Conservation (phyloP, 78 protist genomes). For the Emiliania huxleyi region DNA sequence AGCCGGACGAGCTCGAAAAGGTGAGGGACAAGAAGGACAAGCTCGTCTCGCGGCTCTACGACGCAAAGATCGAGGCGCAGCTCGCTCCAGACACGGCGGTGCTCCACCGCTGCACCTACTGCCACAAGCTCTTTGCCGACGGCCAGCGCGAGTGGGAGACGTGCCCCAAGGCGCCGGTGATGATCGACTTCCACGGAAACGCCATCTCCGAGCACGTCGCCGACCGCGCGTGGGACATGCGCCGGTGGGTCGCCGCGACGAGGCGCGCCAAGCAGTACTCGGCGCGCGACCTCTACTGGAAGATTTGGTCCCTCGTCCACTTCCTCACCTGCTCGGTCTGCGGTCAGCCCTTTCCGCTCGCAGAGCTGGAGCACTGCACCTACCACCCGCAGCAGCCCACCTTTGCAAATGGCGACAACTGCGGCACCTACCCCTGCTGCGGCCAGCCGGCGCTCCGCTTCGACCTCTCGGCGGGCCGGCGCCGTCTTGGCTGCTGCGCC, state of each 20-base stretch:
- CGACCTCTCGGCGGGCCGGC: not conserved
- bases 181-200: slow-evolving; percentile 8
- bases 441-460: not conserved
- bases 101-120: not conserved
- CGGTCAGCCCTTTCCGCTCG: not conserved
- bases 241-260: not conserved
- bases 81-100: not conserved
- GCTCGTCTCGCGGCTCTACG: not conserved
- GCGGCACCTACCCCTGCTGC: not conserved
- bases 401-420: not conserved
- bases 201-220: not conserved
- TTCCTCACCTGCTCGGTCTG: not conserved
- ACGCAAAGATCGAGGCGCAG: not conserved
- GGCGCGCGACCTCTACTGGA: not conserved
- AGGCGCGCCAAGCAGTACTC: not conserved
- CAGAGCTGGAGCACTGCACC: not conserved
- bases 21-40: not conserved
- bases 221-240: not conserved
- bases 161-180: not conserved
- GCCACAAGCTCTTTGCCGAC: not conserved
- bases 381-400: slow-evolving; percentile 17
- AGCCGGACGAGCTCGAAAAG: not conserved
- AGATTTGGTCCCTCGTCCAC: slow-evolving; percentile 1
- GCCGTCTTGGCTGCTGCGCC: not conserved
- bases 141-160: not conserved